Conservation (phyloP, 495 filamentous ascomycete genomes). For the Penicillium arizonense region DNA sequence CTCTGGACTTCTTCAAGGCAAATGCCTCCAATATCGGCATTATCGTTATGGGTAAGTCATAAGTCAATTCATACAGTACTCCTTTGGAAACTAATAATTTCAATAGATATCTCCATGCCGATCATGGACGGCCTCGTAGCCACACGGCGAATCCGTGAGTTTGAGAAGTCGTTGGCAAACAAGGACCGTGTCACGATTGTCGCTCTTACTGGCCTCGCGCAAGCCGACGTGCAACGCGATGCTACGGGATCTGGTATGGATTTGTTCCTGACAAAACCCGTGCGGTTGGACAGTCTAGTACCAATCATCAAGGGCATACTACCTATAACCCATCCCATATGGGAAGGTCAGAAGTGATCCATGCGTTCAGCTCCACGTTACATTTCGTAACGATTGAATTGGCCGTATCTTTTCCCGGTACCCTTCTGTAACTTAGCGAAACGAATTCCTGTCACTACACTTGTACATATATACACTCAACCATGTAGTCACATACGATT, state of each 20-base stretch:
- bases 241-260: conserved; percentile 36
- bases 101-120: conserved; percentile 55
- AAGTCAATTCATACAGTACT: not conserved
- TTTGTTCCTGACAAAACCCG: conserved; percentile 37
- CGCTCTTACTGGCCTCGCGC: conserved; percentile 35
- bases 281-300: conserved; percentile 14
- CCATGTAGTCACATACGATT: no score
- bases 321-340: not conserved
- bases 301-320: conserved; percentile 14
- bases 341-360: not conserved
- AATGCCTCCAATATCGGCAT: conserved; percentile 35
- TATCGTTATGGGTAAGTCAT: conserved; percentile 46
- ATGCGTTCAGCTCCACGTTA: not conserved
- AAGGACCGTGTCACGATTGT: conserved; percentile 19
- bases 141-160: conserved; percentile 45
- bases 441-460: no score
- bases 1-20: conserved; percentile 42
- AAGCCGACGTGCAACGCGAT: conserved; percentile 22
- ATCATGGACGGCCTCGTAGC: conserved; percentile 56
- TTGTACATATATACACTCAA: no score
- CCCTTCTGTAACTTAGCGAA: no score
- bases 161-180: conserved; percentile 27
- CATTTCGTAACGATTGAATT: no score
- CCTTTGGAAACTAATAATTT: not conserved
- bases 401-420: no score